These are phyloP conservation scores for Podaxis rugospora DNA, from an alignment of 768 basidiomycete species.

Conservation along the genomic window DNA sequence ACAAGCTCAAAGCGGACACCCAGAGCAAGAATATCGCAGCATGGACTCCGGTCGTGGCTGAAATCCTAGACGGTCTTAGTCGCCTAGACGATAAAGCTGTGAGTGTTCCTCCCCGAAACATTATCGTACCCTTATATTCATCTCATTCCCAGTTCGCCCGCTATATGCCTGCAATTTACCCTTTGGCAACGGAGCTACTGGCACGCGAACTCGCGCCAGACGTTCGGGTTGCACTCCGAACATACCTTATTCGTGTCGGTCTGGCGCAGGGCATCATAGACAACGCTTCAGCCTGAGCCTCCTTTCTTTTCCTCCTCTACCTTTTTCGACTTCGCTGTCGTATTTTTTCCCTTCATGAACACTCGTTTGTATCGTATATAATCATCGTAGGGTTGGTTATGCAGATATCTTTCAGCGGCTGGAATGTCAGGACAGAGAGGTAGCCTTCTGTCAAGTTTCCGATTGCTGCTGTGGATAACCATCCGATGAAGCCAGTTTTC, in stretches of 20 bases:
- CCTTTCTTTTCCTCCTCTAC: not conserved
- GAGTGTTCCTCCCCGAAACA: slow-evolving; percentile 27
- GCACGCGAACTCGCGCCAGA: slow-evolving; percentile 80
- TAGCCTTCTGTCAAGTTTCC: not conserved
- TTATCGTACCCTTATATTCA: not conserved
- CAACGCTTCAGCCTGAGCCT: slow-evolving; percentile 31
- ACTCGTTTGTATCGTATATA: slow-evolving; percentile 35
- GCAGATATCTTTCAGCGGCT: not conserved
- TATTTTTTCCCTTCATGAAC: slow-evolving; percentile 14
- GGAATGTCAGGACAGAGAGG: not conserved
- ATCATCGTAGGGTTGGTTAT: slow-evolving; percentile 1
- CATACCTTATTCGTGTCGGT: slow-evolving; percentile 80
- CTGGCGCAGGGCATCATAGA: slow-evolving; percentile 69
- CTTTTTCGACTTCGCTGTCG: not conserved
- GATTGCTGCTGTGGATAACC: not conserved
- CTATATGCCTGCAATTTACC: slow-evolving; percentile 89
- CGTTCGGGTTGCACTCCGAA: slow-evolving; percentile 73
- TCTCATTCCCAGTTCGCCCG: slow-evolving; percentile 61
- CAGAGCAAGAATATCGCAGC: slow-evolving; percentile 94
- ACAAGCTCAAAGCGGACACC: slow-evolving; percentile 81
- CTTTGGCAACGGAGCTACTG: slow-evolving; percentile 81
- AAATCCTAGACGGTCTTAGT: slow-evolving; percentile 87
- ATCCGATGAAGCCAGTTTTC: too few relatives aligned
- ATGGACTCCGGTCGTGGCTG: slow-evolving; percentile 99
- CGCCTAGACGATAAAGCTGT: slow-evolving; percentile 90